Conservation (phyloP, 352 stramenopile genomes). For the Halophytophthora batemanensis region DNA sequence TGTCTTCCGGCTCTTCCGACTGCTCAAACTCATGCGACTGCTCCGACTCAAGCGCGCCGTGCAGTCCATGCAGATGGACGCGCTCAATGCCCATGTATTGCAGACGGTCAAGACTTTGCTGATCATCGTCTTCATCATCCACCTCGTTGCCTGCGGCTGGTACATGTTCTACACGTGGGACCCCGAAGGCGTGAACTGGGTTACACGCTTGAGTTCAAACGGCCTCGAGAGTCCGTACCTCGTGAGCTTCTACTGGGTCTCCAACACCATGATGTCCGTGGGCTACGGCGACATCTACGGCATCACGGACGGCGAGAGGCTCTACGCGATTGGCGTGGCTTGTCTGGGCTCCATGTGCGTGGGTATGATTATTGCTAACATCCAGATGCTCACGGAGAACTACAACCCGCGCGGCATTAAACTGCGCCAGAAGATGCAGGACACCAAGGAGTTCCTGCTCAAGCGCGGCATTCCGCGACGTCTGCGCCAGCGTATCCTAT, state of each 20-base stretch:
- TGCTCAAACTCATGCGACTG: slow-evolving; percentile 76
- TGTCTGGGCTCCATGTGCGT: slow-evolving; percentile 84
- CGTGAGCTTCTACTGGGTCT: slow-evolving; percentile 91
- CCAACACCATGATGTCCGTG: slow-evolving; percentile 93
- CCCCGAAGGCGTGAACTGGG: slow-evolving; percentile 62
- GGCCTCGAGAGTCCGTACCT: slow-evolving; percentile 77
- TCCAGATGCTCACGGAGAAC: slow-evolving; percentile 91
- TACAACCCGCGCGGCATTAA: slow-evolving; percentile 81
- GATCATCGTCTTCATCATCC: slow-evolving; percentile 77
- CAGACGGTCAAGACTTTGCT: slow-evolving; percentile 68
- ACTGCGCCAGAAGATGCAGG: slow-evolving; percentile 68
- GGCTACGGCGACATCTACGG: slow-evolving; percentile 90
- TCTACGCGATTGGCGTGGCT: slow-evolving; percentile 86
- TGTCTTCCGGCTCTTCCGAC: slow-evolving; percentile 64
- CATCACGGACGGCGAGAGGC: slow-evolving; percentile 69
- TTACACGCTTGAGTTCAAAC: slow-evolving; percentile 43
- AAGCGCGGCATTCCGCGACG: slow-evolving; percentile 62
- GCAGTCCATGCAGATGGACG: slow-evolving; percentile 67
- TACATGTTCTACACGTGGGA: slow-evolving; percentile 86
- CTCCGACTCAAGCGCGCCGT: slow-evolving; percentile 61
- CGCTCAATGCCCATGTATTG: slow-evolving; percentile 72
- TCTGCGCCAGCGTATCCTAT: slow-evolving; percentile 66
- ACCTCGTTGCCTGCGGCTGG: slow-evolving; percentile 72
- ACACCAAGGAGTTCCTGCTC: slow-evolving; percentile 80
- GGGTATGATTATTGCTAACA: slow-evolving; percentile 92